phyloP scores from a whole-genome alignment of 768 basidiomycete species.

The Pleurotus sapidus region DNA sequence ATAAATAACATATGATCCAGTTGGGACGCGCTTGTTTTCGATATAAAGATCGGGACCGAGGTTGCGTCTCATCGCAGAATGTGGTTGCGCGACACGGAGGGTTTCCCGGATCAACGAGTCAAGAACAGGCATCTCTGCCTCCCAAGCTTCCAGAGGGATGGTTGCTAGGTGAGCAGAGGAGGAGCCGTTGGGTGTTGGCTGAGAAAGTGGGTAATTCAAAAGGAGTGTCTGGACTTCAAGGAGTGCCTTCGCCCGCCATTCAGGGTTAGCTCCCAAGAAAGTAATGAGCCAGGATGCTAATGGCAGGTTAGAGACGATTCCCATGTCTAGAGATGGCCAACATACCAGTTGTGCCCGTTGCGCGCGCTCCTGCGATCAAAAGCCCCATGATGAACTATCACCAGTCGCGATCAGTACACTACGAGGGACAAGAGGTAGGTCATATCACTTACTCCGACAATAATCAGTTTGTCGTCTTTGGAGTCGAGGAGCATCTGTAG shows the following conservation, averaged over 20 bases:
- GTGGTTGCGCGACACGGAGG: slow-evolving; percentile 74
- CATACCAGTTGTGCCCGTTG: slow-evolving; percentile 69
- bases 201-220: slow-evolving; percentile 31
- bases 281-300: slow-evolving; percentile 73
- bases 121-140: slow-evolving; percentile 63
- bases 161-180: slow-evolving; percentile 48
- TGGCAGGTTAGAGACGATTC: background rate
- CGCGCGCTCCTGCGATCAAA: slow-evolving; percentile 76
- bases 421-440: slow-evolving; percentile 13
- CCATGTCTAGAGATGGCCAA: slow-evolving; percentile 2
- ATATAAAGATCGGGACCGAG: slow-evolving; percentile 70
- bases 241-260: slow-evolving; percentile 63
- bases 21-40: slow-evolving; percentile 65
- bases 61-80: slow-evolving; percentile 79
- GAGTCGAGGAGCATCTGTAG: slow-evolving; percentile 73
- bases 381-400: slow-evolving; percentile 78
- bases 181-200: slow-evolving; percentile 19
- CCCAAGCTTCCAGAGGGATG: slow-evolving; percentile 71
- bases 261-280: slow-evolving; percentile 63
- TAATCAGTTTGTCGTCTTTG: slow-evolving; percentile 62
- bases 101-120: slow-evolving; percentile 77
- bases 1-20: slow-evolving; percentile 74
- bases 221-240: slow-evolving; percentile 59
- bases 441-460: slow-evolving; percentile 59
- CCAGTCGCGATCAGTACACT: slow-evolving; percentile 6